Evolutionary conservation across 1,284 basidiomycete genomes (phyloP).

Genomic region (Inonotus hispidus): DNA sequence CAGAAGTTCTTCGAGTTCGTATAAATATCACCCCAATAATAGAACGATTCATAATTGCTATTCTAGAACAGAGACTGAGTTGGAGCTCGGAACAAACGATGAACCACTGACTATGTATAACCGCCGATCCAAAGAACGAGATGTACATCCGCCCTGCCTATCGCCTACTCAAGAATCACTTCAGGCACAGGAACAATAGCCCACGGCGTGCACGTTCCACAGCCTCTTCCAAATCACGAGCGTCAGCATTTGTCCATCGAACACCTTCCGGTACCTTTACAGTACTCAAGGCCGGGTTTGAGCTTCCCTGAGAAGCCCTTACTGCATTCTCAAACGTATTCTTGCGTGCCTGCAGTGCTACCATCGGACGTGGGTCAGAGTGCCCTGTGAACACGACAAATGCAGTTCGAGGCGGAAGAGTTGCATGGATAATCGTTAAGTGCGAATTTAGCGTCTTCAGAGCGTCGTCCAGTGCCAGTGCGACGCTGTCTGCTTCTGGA

Average conservation of each 20-base stretch:
- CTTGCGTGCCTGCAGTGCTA: slow-evolving; percentile 62
- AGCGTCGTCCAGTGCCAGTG: slow-evolving; percentile 41
- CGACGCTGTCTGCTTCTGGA: slow-evolving; percentile 22
- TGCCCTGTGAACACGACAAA: slow-evolving; percentile 84
- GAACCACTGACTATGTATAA: background rate
- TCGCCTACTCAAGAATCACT: background rate
- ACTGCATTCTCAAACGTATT: slow-evolving; percentile 58
- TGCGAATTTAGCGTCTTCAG: slow-evolving; percentile 52
- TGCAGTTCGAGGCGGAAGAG: slow-evolving; percentile 74
- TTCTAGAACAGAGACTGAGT: slow-evolving; percentile 21
- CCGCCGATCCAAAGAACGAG: background rate
- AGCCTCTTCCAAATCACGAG: slow-evolving; percentile 69
- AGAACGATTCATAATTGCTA: background rate
- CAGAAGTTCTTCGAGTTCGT: background rate
- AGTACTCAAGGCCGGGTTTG: slow-evolving; percentile 46
- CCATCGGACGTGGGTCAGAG: slow-evolving; percentile 77
- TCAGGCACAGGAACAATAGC: slow-evolving; percentile 59
- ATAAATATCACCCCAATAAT: background rate
- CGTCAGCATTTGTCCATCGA: slow-evolving; percentile 74
- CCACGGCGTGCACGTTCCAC: slow-evolving; percentile 77
- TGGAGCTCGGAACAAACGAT: background rate
- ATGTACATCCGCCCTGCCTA: background rate
- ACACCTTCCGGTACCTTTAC: slow-evolving; percentile 39
- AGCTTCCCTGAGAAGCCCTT: background rate
- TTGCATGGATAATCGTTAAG: slow-evolving; percentile 55